Base-by-base conservation (phyloP, 2,329 filamentous ascomycete genomes). In the Cladorrhinum sp. region DNA sequence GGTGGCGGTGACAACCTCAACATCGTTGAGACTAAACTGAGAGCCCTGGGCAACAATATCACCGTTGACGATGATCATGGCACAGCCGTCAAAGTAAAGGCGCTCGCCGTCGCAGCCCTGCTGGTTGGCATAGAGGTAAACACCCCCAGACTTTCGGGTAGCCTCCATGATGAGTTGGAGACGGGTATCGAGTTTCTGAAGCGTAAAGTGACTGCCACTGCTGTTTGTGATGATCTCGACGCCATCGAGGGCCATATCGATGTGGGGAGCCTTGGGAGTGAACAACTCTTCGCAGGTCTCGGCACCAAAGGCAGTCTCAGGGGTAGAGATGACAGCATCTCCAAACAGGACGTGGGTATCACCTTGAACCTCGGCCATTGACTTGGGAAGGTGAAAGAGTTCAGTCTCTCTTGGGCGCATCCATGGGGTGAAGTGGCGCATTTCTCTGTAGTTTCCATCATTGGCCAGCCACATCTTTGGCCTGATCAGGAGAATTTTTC, bases 211-310 rank as follows among this genome's bases (percentile, higher is more conserved):
- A 12, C 80, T 85, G 6, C 86, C 89, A 57, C 81, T 86, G 2
- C 81, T 85, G 72, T 93, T 93, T 8, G 85, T 85, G 64, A 90
- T 82, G 58, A 92, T 86, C 68, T 91, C 90, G 5, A 85, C 84
- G 3, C 91, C 90, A 67, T 86, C 81, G 1, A 92, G 77, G n/a
- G 83, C 82, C 76, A 86, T 85, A 9, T 78, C 62, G 20, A 67
- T 68, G 45, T 67, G 66, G 6, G 68, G 68, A 2, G 66, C 65
- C 27, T 64, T 62, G 16, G 68, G 68, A 1, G 65, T 66, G 12
- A 68, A 69, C 7, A 69, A 58, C 60, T 69, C 68, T 38, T 69
- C 67, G 55, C 68, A 69, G 1, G 68, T 69, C 53, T 69, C 68
- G 32, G 66, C 67, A 23, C 56, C 85, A 84, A 50, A 90, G 75